Evolutionary conservation across 345 rosid genomes (phyloP), one percentile per base, ranked within the genome.

Genomic region (Populus alba): DNA sequence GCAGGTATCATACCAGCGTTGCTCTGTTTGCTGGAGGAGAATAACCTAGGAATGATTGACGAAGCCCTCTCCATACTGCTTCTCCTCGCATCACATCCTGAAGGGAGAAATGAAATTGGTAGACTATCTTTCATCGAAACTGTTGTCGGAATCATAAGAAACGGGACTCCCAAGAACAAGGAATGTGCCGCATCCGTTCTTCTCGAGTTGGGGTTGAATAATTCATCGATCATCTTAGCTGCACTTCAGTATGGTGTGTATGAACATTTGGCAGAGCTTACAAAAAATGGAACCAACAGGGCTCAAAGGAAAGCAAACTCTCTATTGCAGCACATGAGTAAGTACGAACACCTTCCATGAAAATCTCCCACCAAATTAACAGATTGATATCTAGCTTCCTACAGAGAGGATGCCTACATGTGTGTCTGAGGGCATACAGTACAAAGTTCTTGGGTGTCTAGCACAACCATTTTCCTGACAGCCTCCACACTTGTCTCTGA

Each of bases 251-350:
- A 66, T 55, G 90, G 91, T n/a, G 91, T 89, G 20, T 87, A 90
- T 77, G 91, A 87, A 23, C 84, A 75, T 66, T 65, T 89, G 75
- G 71, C 74, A 23, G 91, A 89, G 78, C 83, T 87, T 20, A 37
- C 86, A 23, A 82, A 86, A 61, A 49, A 81, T 31, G 94, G 94
- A 43, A 91, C 92, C 13, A 88, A 69, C 75, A 77, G 92, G 79
- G 92, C 87, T 10, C 88, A 86, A 70, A 88, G 94, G 69, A 91
- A 91, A 82, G 94, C 94, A 39, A 88, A 83, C 78, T 81, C 89
- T 43, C 83, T 91, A 27, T 68, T 89, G 85, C 90, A 85, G 73
- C 90, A 85, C 62, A 90, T 88, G 89, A 87, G 86, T 13, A 86
- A 86, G 90, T 85, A 88, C 65, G 90, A 87, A 70, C 93, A 88